phyloP scores from a whole-genome alignment of 495 filamentous ascomycete species.

The Cairneyella variabilis region DNA sequence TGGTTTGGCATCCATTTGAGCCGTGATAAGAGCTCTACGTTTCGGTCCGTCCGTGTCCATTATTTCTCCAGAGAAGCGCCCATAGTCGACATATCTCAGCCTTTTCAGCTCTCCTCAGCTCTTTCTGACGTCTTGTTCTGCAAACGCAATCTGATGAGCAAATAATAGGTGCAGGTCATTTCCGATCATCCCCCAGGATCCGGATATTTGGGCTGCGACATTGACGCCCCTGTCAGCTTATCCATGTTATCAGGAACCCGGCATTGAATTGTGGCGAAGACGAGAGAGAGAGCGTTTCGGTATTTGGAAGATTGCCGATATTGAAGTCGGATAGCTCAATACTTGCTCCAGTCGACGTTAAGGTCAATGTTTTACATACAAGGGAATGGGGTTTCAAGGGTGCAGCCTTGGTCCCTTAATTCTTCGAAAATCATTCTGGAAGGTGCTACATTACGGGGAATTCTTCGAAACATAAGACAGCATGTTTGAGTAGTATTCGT shows the following conservation, averaged over 20 bases:
- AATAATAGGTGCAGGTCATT: neutral
- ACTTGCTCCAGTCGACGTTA: too few species aligned
- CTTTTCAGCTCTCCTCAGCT: neutral
- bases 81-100: too few species aligned
- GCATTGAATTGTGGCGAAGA: neutral
- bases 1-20: too few species aligned
- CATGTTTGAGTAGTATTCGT: conserved; percentile 2
- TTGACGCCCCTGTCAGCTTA: conserved; percentile 1
- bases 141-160: conserved; percentile 2
- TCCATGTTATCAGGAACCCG: neutral
- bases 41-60: too few species aligned
- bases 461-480: too few species aligned
- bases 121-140: neutral
- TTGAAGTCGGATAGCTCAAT: too few species aligned
- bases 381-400: neutral
- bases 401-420: too few species aligned
- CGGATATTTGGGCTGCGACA: neutral
- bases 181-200: conserved; percentile 1
- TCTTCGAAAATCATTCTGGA: too few species aligned
- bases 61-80: too few species aligned
- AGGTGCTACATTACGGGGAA: too few species aligned
- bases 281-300: neutral
- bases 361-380: too few species aligned
- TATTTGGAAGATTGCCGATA: neutral
- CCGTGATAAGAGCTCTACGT: too few species aligned